phyloP scores from a whole-genome alignment of 2,329 filamentous ascomycete genomes.

The Nemania sp. region DNA sequence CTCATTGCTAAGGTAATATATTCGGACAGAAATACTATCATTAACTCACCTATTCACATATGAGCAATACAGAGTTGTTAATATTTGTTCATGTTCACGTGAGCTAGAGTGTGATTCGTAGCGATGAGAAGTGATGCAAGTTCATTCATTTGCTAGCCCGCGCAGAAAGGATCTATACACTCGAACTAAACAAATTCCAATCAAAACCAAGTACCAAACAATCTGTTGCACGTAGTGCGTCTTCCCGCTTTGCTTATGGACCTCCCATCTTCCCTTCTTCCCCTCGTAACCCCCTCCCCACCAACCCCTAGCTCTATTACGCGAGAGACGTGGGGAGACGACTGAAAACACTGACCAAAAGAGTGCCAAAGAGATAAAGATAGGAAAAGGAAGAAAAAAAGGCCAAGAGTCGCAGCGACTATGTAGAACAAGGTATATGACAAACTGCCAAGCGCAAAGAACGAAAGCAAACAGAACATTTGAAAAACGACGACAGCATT shows the following conservation, averaged over 20 bases:
- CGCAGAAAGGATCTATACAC: constrained; percentile 48
- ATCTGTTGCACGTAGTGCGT: constrained; percentile 47
- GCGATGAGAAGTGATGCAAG: constrained; percentile 44
- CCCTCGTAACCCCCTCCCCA: constrained; percentile 39
- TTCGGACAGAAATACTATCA: background rate
- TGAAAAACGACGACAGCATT: constrained; percentile 52
- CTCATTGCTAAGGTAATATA: background rate
- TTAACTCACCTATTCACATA: background rate
- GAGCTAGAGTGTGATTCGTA: background rate
- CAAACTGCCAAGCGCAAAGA: constrained; percentile 45
- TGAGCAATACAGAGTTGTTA: background rate
- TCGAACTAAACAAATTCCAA: constrained; percentile 43
- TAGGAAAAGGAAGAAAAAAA: constrained; percentile 36
- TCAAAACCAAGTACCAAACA: constrained; percentile 44
- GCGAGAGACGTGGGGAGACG: constrained; percentile 30
- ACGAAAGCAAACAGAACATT: constrained; percentile 33
- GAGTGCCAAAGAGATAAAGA: constrained; percentile 30
- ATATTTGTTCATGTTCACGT: background rate
- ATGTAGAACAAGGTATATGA: constrained; percentile 73
- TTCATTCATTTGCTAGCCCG: constrained; percentile 35
- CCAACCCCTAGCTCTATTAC: constrained; percentile 46
- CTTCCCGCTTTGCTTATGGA: constrained; percentile 26
- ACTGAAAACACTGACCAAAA: constrained; percentile 25
- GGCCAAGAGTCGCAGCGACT: constrained; percentile 44
- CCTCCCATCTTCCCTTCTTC: constrained; percentile 17